Base-by-base conservation (phyloP, 208 protist species). In the Wallacemonas rigidus region DNA sequence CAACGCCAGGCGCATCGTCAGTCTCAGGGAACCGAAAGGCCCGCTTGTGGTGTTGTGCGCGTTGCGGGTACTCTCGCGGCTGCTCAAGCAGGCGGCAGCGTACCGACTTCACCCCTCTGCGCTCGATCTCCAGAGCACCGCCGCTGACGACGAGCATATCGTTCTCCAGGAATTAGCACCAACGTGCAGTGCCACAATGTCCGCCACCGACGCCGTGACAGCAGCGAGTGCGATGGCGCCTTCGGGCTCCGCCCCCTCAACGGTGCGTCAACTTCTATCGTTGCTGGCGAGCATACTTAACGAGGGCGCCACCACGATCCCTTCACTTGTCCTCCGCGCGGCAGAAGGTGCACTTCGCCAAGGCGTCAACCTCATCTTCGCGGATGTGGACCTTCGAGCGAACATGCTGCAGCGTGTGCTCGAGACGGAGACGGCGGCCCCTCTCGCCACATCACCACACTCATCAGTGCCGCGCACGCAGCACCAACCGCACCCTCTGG, bases 281-380 rank as follows among this genome's bases (percentile, higher is more conserved):
- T 69, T 91, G 40, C 82, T 96, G 8, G 69, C 75, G 2, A 89
- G 91, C 67, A 86, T 94, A 44, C 81, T 96, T 40, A 92, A 94
- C 61, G 91, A 92, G 50, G 80, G 86, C 0, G 83, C 85, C 1
- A 57, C 81, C 15, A 83, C 80, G 67, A 71, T 93, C 17, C 79
- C 85, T n/a, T 35, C 79, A 5, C 70, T 77, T 14, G 65, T 96
- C 1, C 86, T 81, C 48, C 14, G 63, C 8, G 71, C 92, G 17
- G 89, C 89, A 0, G 74, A 77, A 26, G 72, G 77, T 38, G 85
- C 89, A 15, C 74, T 92, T 4, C 58, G 81, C 15, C 86, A 94
- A 55, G 89, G 89, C 17, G 84, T 96, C 17, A 84, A 84, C 36
- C 80, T 96, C 53, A 95, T 96, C 57, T 76, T 96, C 57, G 88